Evolutionary conservation across 805 yeast genomes (phyloP).

Genomic region (Candida mattraensis): DNA sequence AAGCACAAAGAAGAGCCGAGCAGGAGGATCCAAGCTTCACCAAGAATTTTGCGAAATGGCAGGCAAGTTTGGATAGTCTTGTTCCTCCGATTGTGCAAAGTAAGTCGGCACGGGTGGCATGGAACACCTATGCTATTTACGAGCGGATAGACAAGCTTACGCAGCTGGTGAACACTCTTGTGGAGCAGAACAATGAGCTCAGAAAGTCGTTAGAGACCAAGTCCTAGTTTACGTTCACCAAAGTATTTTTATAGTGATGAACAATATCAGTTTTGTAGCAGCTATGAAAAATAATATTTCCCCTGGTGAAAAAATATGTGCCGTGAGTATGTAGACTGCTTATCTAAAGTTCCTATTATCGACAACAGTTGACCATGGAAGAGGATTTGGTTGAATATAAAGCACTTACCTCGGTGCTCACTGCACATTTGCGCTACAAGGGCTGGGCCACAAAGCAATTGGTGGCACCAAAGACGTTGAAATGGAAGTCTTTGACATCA

Average conservation of each 20-base stretch:
- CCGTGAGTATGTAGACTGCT: neutral
- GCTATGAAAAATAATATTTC: no score
- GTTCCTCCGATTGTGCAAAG: constrained; percentile 64
- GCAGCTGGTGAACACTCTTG: constrained; percentile 38
- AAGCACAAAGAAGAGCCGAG: constrained; percentile 63
- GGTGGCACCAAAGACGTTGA: constrained; percentile 33
- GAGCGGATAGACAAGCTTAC: constrained; percentile 49
- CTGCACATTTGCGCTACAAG: constrained; percentile 35
- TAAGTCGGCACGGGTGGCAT: constrained; percentile 52
- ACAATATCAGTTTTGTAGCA: no score
- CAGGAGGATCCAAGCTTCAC: constrained; percentile 65
- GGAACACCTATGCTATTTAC: constrained; percentile 62
- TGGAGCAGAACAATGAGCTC: constrained; percentile 15
- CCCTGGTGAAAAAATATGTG: constrained; percentile 3
- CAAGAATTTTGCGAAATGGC: constrained; percentile 52
- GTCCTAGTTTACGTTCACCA: neutral
- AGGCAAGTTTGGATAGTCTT: constrained; percentile 43
- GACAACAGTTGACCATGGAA: neutral
- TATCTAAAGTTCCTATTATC: neutral
- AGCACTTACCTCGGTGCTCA: constrained; percentile 32
- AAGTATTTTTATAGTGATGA: neutral
- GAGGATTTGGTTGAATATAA: constrained; percentile 30
- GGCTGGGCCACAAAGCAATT: constrained; percentile 35
- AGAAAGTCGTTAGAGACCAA: constrained; percentile 4
- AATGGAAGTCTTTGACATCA: constrained; percentile 36